Conservation (phyloP, 2,329 filamentous ascomycete species). For the Xylaria digitata region DNA sequence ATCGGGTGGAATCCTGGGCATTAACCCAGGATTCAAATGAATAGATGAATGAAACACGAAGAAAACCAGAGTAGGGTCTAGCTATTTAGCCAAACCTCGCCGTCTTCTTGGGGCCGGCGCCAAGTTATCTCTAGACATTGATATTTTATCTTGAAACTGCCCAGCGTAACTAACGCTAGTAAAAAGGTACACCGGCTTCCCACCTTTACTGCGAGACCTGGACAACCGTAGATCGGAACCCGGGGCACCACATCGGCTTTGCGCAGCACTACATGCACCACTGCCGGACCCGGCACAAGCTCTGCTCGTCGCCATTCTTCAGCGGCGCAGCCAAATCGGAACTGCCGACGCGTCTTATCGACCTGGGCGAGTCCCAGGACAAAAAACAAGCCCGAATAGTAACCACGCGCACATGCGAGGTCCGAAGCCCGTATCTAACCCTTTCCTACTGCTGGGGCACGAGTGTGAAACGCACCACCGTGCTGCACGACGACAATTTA, state of each 20-base stretch:
- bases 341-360: slow-evolving; percentile 34
- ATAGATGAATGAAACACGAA: background rate
- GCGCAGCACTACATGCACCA: slow-evolving; percentile 2
- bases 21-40: background rate
- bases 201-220: slow-evolving; percentile 9
- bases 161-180: background rate
- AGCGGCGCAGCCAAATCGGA: background rate
- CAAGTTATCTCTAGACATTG: too few relatives aligned
- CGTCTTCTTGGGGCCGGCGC: too few relatives aligned
- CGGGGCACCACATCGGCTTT: slow-evolving; percentile 14
- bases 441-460: slow-evolving; percentile 45
- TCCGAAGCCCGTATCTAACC: slow-evolving; percentile 39
- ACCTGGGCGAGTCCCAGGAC: slow-evolving; percentile 9
- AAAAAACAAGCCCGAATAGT: slow-evolving; percentile 26
- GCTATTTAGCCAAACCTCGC: background rate
- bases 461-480: slow-evolving; percentile 12
- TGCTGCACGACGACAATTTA: slow-evolving; percentile 33
- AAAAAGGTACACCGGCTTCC: slow-evolving; percentile 26
- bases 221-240: slow-evolving; percentile 25
- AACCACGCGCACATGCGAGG: background rate
- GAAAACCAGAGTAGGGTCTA: background rate
- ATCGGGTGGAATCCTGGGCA: background rate
- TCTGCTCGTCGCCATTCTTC: slow-evolving; percentile 2
- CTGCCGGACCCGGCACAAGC: slow-evolving; percentile 16
- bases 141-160: too few relatives aligned